Evolutionary conservation across 805 yeast species (phyloP), one percentile per base, ranked within the genome.

Genomic region (Cyberlindnera galapagoensis): DNA sequence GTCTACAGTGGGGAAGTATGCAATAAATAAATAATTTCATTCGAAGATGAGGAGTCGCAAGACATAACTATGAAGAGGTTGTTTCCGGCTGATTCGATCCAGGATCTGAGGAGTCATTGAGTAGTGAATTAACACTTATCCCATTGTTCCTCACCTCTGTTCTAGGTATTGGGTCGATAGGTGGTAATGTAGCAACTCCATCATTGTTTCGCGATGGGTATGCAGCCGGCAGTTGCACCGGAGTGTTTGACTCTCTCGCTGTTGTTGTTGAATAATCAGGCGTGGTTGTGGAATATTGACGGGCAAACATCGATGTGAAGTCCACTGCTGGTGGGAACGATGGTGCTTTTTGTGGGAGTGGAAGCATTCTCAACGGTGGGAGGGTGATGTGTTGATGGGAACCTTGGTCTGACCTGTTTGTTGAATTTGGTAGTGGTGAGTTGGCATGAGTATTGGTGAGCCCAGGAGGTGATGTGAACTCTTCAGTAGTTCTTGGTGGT

Each of bases 241-340:
- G n/a, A n/a, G n/a, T n/a, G n/a, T n/a, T n/a, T n/a, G n/a, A n/a
- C n/a, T n/a, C n/a, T n/a, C n/a, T n/a, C n/a, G n/a, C n/a, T n/a
- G 26, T 9, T 13, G 26, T 24, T 9, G 26, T 25, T 25, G 28
- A 7, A 16, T 9, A 12, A n/a, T n/a, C n/a, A n/a, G n/a, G 20
- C 9, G 24, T 22, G 24, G 29, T 18, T 17, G 33, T 7, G 27
- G 42, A 14, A 18, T 24, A 37, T n/a, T 25, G 38, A 21, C 32
- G 53, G 21, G 42, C 35, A 24, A 57, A 63, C 37, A 62, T 54
- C 11, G 62, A 51, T 1, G 68, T 63, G 41, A 63, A 63, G 36
- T 63, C 68, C 28, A 63, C 56, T 3, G 65, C 62, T 5, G 62
- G 62, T 8, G 63, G 63, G 21, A 43, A 47, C 18, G 30, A 22